Percentiles rank a stretch among this genome's conserved stretches.
phyloP scores from a whole-genome alignment of 2,329 filamentous ascomycete genomes.

The Helotiales sp. region DNA sequence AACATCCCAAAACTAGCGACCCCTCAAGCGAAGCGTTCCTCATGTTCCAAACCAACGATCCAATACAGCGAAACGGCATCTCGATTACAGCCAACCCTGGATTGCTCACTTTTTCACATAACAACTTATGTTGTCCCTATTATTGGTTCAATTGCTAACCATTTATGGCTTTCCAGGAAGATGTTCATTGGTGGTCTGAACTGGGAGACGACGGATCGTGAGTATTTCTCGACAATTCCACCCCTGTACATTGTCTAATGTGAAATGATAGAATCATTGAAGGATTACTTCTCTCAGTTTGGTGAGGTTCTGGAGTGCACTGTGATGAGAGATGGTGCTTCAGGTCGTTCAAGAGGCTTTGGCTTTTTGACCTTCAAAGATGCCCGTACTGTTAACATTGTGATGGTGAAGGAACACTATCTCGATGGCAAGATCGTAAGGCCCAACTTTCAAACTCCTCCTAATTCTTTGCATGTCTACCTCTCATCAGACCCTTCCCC shows the following conservation, averaged over 20 bases:
- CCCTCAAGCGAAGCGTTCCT: conserved; percentile 8
- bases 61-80: background rate
- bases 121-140: conserved; percentile 15
- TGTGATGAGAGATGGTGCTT: conserved; percentile 97
- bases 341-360: conserved; percentile 91
- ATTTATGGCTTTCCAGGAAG: conserved; percentile 67
- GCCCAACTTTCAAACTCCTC: conserved; percentile 37
- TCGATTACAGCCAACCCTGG: background rate
- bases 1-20: background rate
- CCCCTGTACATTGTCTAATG: conserved; percentile 19
- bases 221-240: conserved; percentile 46
- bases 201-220: conserved; percentile 99
- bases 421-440: conserved; percentile 97
- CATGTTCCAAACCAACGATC: conserved; percentile 2
- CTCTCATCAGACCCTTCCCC: conserved; percentile 27
- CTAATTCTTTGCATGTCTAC: conserved; percentile 23
- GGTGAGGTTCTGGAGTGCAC: conserved; percentile 97
- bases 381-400: conserved; percentile 95
- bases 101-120: conserved; percentile 19
- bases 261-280: conserved; percentile 76
- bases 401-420: conserved; percentile 99
- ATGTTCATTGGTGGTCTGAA: conserved; percentile 99
- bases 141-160: conserved; percentile 36
- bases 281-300: conserved; percentile 97
- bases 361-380: conserved; percentile 98